Evolutionary conservation across 768 basidiomycete genomes (phyloP), one percentile per base, ranked within the genome.

Genomic region (Auricularia sp.): DNA sequence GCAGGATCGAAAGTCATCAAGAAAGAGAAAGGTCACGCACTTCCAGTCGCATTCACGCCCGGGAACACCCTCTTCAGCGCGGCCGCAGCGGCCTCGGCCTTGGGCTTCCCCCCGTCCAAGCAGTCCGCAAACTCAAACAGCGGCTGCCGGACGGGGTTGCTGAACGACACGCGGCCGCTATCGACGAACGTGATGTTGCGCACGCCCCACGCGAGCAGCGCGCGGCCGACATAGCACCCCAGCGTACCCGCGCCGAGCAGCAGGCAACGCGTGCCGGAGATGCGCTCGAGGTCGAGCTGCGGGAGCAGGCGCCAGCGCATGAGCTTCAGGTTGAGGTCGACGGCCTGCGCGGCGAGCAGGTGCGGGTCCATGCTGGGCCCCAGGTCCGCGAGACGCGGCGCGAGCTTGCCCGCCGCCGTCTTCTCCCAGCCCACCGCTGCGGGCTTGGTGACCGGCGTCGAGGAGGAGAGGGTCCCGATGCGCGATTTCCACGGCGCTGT

Each of bases 261-360:
- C 0, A 99, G 77, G 72, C 93, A 96, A 65, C 77, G 83, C 2
- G 94, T 92, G 0, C 74, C 71, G 1, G 91, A 86, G 23, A 99
- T 83, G 75, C 87, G 91, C 62, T 97, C 95, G 12, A 98, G 81
- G 67, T 98, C 84, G 61, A 99, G 84, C 1, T 83, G 77, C 14
- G 97, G 97, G 21, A 98, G 78, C 68, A 98, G 93, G 21, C 96
- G 84, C 96, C 96, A 98, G 21, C 93, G 84, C 96, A 99, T 98
- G 51, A 99, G 82, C 72, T 98, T 98, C 60, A 98, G 79, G 72
- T 98, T 99, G 47, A 99, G 79, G 75, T 98, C 94, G n/a, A 98
- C 93, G 0, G 97, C 97, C 74, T 99, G 96, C 67, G 91, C 87
- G 0, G 96, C 95, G 3, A 98, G 83, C 68, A 93, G 93, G 67